A percentile compares a stretch with the other conserved stretches of the same genome.
phyloP scores from a whole-genome alignment of 2,329 filamentous ascomycete genomes.

The Botrytis tulipae region DNA sequence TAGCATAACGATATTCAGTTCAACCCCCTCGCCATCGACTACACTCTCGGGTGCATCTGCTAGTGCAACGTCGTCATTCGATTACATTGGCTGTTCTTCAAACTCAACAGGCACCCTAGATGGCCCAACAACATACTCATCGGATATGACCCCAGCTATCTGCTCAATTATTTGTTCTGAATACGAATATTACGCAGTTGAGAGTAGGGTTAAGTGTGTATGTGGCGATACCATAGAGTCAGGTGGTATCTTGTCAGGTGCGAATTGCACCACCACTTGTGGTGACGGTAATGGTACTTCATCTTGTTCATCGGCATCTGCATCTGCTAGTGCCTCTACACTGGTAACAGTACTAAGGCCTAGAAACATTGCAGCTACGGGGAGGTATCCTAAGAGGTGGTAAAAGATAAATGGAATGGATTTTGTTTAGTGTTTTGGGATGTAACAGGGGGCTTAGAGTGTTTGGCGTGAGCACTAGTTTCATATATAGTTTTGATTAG shows the following conservation, averaged over 20 bases:
- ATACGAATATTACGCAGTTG: conserved; percentile 18
- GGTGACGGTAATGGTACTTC: conserved; percentile 13
- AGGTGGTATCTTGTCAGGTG: neutral
- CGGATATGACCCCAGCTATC: conserved; percentile 1
- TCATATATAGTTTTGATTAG: conserved; percentile 5
- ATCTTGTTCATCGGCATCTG: neutral
- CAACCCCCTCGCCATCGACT: neutral
- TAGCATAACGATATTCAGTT: neutral
- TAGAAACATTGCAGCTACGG: conserved; percentile 1
- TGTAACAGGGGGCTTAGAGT: neutral
- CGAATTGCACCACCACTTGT: conserved; percentile 15
- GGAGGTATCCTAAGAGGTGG: neutral
- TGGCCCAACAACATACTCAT: conserved; percentile 5
- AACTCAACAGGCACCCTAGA: conserved; percentile 12
- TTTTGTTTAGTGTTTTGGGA: neutral
- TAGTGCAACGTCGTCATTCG: neutral
- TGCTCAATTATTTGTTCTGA: conserved; percentile 11
- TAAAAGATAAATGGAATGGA: neutral
- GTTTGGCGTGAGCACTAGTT: neutral
- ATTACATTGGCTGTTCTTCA: conserved; percentile 17
- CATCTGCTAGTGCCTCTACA: conserved; percentile 4
- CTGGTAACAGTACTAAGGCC: conserved; percentile 8
- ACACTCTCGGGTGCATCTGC: neutral
- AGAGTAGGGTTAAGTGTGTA: conserved; percentile 12
- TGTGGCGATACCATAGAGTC: conserved; percentile 6